A percentile compares a stretch with the other conserved stretches of the same genome.
Conservation (phyloP, 768 basidiomycete genomes). For the Tubosaeta sp. region DNA sequence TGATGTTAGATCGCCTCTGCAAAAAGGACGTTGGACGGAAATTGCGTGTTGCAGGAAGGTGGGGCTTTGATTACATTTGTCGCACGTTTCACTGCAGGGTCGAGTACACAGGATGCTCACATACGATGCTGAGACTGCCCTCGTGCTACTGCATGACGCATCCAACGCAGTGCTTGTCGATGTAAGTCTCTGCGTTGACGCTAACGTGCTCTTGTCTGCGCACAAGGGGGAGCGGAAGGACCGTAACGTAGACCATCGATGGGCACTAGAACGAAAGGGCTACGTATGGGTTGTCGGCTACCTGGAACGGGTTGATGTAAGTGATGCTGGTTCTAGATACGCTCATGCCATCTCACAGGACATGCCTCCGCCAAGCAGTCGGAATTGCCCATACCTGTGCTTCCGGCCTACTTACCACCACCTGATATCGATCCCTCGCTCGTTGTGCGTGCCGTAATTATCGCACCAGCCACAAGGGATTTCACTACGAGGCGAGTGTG, state of each 20-base stretch:
- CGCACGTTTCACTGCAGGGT: slow-evolving; percentile 13
- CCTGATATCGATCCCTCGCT: slow-evolving; percentile 41
- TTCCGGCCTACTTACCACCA: slow-evolving; percentile 38
- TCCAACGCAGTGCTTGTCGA: slow-evolving; percentile 55
- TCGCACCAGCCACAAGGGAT: slow-evolving; percentile 41
- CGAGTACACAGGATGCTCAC: slow-evolving; percentile 45
- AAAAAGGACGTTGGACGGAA: slow-evolving; percentile 44
- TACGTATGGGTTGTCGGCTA: slow-evolving; percentile 55
- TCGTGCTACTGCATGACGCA: slow-evolving; percentile 47
- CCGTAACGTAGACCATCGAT: slow-evolving; percentile 24
- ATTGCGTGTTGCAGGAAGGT: slow-evolving; percentile 59
- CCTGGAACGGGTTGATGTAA: slow-evolving; percentile 47
- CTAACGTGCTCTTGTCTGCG: slow-evolving; percentile 15
- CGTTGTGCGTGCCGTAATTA: slow-evolving; percentile 52
- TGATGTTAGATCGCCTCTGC: slow-evolving; percentile 39
- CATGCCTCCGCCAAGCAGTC: slow-evolving; percentile 27
- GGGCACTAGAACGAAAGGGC: slow-evolving; percentile 52
- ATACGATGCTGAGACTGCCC: slow-evolving; percentile 47
- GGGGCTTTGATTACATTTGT: slow-evolving; percentile 21
- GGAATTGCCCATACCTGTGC: slow-evolving; percentile 38
- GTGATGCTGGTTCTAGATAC: slow-evolving; percentile 16
- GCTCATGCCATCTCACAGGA: slow-evolving; percentile 11
- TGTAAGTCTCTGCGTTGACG: slow-evolving; percentile 47
- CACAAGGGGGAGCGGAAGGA: slow-evolving; percentile 8
- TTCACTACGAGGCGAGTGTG: slow-evolving; percentile 35